Evolutionary conservation across 2,329 filamentous ascomycete species (phyloP), one percentile per base, ranked within the genome.

Genomic region (Myrmaecium sp.): DNA sequence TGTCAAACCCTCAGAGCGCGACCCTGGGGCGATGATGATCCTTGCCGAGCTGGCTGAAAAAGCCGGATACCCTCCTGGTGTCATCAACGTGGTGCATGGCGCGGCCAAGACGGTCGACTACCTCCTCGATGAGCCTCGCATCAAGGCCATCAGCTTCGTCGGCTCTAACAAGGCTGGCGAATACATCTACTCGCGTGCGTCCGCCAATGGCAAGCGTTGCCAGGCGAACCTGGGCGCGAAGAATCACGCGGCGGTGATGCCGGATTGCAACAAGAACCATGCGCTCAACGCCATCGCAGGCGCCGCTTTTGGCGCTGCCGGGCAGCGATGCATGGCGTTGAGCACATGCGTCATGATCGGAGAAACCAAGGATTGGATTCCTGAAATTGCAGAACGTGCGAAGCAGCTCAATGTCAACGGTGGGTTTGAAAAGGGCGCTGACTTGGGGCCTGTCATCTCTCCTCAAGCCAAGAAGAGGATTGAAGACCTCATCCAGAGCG

Each of bases 251-350:
- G 76, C 77, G 28, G 73, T 89, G 16, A 66, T 86, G 33, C 80
- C 80, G 11, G 80, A 89, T 59, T 78, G 74, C 60, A 84, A 89
- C 62, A 86, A 83, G 67, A 84, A 89, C 60, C 77, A 84, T 43
- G 80, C 82, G 38, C 58, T 89, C 43, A 89, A 86, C 57, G 75
- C 77, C 22, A 79, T 89, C 36, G 69, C 79, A 4, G 81, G 80
- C 36, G 80, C 81, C 17, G 80, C 81, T 13, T 89, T 89, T 39
- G 80, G 80, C 36, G 80, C 80, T 36, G 80, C 80, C 14, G 80
- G 80, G 19, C 80, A 89, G 60, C 65, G 80, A 34, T 89, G 80
- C 56, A 89, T 89, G 80, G 80, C 80, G 19, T 61, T 89, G 31
- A 82, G 75, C 46, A 83, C 80, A 2, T 60, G 84, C 11, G 79